Evolutionary conservation across 805 yeast species (phyloP).

Genomic region (Wickerhamiella musiphila): DNA sequence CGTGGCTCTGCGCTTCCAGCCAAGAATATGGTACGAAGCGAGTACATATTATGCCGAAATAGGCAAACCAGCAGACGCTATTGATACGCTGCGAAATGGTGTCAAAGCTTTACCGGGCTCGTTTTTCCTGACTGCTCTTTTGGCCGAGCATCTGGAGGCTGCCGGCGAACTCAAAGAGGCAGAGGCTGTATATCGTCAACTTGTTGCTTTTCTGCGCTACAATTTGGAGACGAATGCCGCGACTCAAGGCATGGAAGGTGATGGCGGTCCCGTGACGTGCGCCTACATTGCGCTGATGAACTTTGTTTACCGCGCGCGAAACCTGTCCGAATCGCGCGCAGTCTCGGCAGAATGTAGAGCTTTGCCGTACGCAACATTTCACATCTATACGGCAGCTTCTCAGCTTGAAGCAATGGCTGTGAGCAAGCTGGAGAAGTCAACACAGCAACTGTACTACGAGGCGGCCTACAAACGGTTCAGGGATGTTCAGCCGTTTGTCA

Average conservation of each 20-base stretch:
- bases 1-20: slow-evolving; percentile 40
- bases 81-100: slow-evolving; percentile 37
- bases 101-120: slow-evolving; percentile 52
- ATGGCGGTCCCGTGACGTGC: slow-evolving; percentile 30
- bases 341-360: slow-evolving; percentile 57
- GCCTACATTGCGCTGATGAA: slow-evolving; percentile 58
- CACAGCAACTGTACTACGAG: too few relatives aligned
- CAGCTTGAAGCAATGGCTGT: slow-evolving; percentile 47
- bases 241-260: slow-evolving; percentile 2
- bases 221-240: slow-evolving; percentile 12
- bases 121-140: slow-evolving; percentile 42
- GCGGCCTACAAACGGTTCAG: slow-evolving; percentile 48
- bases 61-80: slow-evolving; percentile 12
- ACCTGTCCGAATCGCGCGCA: slow-evolving; percentile 54
- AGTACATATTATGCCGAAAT: slow-evolving; percentile 23
- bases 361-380: slow-evolving; percentile 44
- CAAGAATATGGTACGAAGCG: slow-evolving; percentile 58
- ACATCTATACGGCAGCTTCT: slow-evolving; percentile 69
- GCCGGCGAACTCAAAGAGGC: slow-evolving; percentile 35
- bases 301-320: slow-evolving; percentile 46
- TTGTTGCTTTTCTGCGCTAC: slow-evolving; percentile 32
- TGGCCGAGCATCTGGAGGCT: slow-evolving; percentile 54
- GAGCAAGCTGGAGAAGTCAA: slow-evolving; percentile 57
- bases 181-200: slow-evolving; percentile 29
- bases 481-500: slow-evolving; percentile 42